Evolutionary conservation across 208 protist genomes (phyloP).

Genomic region (Trypanosoma platydactyli): DNA sequence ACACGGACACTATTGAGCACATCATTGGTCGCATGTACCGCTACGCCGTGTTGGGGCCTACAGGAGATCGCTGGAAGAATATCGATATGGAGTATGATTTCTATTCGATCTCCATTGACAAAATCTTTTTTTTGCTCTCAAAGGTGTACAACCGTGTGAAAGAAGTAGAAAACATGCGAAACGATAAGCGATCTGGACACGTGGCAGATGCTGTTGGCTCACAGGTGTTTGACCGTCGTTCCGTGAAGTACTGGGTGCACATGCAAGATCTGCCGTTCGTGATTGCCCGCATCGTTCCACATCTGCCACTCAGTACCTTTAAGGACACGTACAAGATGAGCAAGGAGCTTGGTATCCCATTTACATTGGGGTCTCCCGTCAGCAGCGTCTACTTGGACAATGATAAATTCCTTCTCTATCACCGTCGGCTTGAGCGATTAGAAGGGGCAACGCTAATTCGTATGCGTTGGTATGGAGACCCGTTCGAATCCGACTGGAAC

Average conservation of each 20-base stretch:
- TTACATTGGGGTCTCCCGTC: constrained; percentile 71
- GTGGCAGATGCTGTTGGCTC: constrained; percentile 66
- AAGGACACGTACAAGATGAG: constrained; percentile 78
- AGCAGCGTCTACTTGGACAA: constrained; percentile 92
- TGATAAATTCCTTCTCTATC: constrained; percentile 83
- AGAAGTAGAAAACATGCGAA: constrained; percentile 67
- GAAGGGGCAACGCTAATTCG: constrained; percentile 86
- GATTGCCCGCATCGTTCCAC: constrained; percentile 87
- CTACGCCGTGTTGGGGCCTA: constrained; percentile 81
- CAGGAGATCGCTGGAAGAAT: constrained; percentile 79
- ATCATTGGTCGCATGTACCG: constrained; percentile 87
- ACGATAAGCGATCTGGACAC: constrained; percentile 52
- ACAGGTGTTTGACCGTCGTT: constrained; percentile 86
- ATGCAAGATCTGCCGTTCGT: constrained; percentile 85
- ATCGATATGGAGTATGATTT: constrained; percentile 65
- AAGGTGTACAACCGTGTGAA: constrained; percentile 77
- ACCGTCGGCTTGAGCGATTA: constrained; percentile 77
- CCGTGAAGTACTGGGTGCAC: constrained; percentile 90
- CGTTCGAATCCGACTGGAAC: constrained; percentile 77
- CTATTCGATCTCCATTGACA: constrained; percentile 58
- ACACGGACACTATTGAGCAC: constrained; percentile 86
- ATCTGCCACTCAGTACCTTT: constrained; percentile 86
- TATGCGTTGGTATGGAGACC: constrained; percentile 88
- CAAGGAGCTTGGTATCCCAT: constrained; percentile 54
- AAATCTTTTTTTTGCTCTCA: constrained; percentile 72